Evolutionary conservation across 352 stramenopile genomes (phyloP).

Genomic region (Pythium apleroticum): DNA sequence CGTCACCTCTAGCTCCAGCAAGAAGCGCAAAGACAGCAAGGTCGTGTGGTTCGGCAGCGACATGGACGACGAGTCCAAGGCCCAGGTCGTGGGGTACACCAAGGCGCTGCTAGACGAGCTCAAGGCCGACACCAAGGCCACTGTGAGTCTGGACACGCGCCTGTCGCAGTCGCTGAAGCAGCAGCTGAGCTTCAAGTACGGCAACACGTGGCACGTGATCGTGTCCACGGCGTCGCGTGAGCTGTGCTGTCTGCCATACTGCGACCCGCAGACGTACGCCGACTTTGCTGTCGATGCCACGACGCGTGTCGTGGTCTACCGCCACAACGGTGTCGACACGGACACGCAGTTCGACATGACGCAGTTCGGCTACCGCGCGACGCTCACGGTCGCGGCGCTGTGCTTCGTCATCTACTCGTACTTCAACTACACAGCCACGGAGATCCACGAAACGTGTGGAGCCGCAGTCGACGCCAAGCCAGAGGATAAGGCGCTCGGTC

Average conservation of each 20-base stretch:
- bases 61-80: conserved; percentile 52
- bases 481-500: conserved; percentile 15
- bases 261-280: conserved; percentile 36
- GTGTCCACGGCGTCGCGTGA: conserved; percentile 49
- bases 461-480: conserved; percentile 14
- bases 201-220: conserved; percentile 71
- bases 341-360: conserved; percentile 60
- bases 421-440: conserved; percentile 50
- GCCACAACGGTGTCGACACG: conserved; percentile 48
- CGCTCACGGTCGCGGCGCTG: conserved; percentile 58
- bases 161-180: conserved; percentile 70
- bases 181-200: conserved; percentile 58
- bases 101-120: conserved; percentile 46
- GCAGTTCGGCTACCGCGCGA: conserved; percentile 56
- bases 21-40: conserved; percentile 40
- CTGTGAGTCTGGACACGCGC: conserved; percentile 40
- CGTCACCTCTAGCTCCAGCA: background rate
- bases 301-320: conserved; percentile 67
- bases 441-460: conserved; percentile 39
- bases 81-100: conserved; percentile 35
- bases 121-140: conserved; percentile 24
- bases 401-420: conserved; percentile 62
- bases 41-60: conserved; percentile 50
- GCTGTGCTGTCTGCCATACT: conserved; percentile 58
- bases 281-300: conserved; percentile 53